Base-by-base conservation (phyloP, 768 basidiomycete genomes). In the Multifurca ochricompacta region DNA sequence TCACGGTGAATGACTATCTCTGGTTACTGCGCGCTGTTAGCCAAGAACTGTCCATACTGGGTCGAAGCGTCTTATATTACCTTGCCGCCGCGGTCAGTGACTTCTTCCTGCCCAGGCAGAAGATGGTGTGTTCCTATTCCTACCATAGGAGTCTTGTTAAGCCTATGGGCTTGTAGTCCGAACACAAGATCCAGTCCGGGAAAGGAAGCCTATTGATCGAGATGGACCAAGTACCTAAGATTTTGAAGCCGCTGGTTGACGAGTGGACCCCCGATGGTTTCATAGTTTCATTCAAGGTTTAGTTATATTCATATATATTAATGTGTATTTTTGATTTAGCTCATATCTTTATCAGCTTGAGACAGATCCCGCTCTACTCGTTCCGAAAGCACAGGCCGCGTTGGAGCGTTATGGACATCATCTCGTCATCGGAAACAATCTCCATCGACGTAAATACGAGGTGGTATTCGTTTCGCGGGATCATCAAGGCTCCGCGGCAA, bases 151-250 rank as follows among this genome's bases (percentile, higher is more conserved):
- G 18, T 19, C 16, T 28, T 47, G 42, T 45, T 41, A n/a, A 57
- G 18, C n/a, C 30, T 16, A 34, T 28, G 8, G 30, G n/a, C 36
- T 28, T 9, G 0, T 63, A 96, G 95, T 87, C 91, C 1, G 92
- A 91, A 70, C 96, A 99, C 72, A 99, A 99, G 73, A 98, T 99
- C 34, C 95, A 98, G 65, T 96, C 93, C 1, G 90, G 91, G 27
- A 93, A 95, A 66, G 95, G 94, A 1, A 94, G 85, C 60, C 73
- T 98, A 23, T 80, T 82, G 42, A 88, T 98, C 52, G 94, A 98
- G 69, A 99, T 98, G 96, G 96, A 99, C 65, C 93, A 97, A 68
- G 94, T 98, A 0, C 96, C 96, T 7, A 99, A 99, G 70, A 85
- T 97, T 32, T 73, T 99, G 42, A 88, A 90, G 68, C 87, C 92